phyloP scores from a whole-genome alignment of 352 stramenopile species.

The Phytophthora boehmeriae region DNA sequence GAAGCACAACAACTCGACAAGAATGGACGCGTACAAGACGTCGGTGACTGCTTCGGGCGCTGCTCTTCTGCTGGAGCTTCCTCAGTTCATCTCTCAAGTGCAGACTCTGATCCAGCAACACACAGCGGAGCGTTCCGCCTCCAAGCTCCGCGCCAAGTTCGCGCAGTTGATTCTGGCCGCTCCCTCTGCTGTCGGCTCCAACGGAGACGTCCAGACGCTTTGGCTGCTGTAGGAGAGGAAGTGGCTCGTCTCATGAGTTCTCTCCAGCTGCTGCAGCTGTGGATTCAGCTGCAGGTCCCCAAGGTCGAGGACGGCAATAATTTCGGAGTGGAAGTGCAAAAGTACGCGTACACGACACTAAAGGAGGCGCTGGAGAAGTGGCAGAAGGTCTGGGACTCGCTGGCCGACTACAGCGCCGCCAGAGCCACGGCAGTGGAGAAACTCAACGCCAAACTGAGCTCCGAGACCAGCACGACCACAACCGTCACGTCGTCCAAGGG shows the following conservation, averaged over 20 bases:
- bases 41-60: constrained; percentile 45
- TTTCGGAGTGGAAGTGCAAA: constrained; percentile 89
- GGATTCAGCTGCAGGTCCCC: constrained; percentile 79
- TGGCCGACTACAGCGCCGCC: constrained; percentile 74
- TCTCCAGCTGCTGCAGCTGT: constrained; percentile 65
- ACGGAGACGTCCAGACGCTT: constrained; percentile 49
- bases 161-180: constrained; percentile 36
- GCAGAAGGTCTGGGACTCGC: constrained; percentile 79
- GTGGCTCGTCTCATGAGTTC: constrained; percentile 50
- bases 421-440: constrained; percentile 75
- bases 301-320: constrained; percentile 88
- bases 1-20: constrained; percentile 6
- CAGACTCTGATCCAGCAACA: constrained; percentile 57
- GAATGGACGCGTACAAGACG: constrained; percentile 63
- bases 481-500: constrained; percentile 63
- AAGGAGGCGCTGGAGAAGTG: constrained; percentile 69
- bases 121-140: constrained; percentile 48
- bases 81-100: constrained; percentile 46
- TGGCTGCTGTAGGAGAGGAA: constrained; percentile 56
- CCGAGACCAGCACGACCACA: constrained; percentile 62
- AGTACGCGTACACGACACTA: constrained; percentile 69
- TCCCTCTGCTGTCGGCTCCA: constrained; percentile 39
- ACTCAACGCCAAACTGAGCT: constrained; percentile 64
- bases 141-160: constrained; percentile 43
- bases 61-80: constrained; percentile 51